Evolutionary conservation across 352 stramenopile species (phyloP).

Genomic region (Globisporangium sylvaticum): DNA sequence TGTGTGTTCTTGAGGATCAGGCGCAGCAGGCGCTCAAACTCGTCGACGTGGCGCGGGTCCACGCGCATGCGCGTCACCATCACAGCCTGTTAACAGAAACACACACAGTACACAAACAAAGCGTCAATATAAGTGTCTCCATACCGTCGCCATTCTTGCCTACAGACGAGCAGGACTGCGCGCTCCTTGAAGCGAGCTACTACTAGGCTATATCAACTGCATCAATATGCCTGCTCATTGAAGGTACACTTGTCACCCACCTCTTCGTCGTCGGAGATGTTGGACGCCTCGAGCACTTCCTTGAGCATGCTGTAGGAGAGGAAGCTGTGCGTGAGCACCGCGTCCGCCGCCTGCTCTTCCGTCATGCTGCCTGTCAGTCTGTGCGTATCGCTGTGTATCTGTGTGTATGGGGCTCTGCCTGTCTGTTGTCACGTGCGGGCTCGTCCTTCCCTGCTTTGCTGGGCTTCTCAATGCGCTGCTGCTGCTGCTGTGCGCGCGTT

Average conservation of each 20-base stretch:
- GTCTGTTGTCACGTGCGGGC: not conserved
- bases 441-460: not conserved
- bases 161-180: too few relatives aligned
- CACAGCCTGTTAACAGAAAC: conserved; percentile 36
- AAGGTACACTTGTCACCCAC: conserved; percentile 20
- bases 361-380: not conserved
- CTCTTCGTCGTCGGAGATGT: conserved; percentile 78
- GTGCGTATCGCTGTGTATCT: too few relatives aligned
- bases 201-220: not conserved
- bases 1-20: conserved; percentile 82
- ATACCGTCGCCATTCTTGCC: not conserved
- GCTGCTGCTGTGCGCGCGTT: not conserved
- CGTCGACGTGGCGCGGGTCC: conserved; percentile 63
- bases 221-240: not conserved
- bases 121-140: not conserved
- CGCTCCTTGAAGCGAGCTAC: not conserved
- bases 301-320: conserved; percentile 75
- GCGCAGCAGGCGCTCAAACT: conserved; percentile 74
- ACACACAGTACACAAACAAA: not conserved
- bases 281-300: conserved; percentile 68
- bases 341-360: conserved; percentile 6
- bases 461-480: conserved; percentile 2
- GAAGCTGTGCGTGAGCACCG: conserved; percentile 49
- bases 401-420: not conserved
- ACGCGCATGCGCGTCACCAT: conserved; percentile 84